Base-by-base conservation (phyloP, 2,329 filamentous ascomycete species). In the Colletotrichum sp. region DNA sequence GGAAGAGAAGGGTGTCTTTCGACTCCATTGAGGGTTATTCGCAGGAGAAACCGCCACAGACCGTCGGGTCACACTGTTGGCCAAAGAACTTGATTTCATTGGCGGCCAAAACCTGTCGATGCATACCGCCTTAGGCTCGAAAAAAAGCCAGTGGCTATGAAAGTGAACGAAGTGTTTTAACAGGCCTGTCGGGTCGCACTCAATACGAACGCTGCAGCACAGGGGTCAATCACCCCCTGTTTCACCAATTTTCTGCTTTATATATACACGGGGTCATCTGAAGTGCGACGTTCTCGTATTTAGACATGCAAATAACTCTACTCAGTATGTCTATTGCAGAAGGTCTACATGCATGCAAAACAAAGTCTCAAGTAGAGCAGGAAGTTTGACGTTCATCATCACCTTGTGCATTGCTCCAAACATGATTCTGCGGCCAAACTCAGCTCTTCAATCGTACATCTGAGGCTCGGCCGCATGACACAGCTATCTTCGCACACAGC, bases 221-320 rank as follows among this genome's bases (percentile, higher is more conserved):
- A 52, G 44, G 44, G 44, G 4, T 52, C n/a, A 52, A 52, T 52
- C 44, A 52, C 44, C 44, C 44, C 44, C 44, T 52, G 44, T 52
- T 52, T 52, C 44, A 52, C 44, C n/a, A 21, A 3, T 52, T 52
- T 52, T 52, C 44, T 52, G 44, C 44, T 21, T 52, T 52, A 52
- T 52, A 52, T 52, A 52, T 21, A 52, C n/a, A 52, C 44, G 44
- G 44, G 44, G 44, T 52, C 44, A 12, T 52, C 44, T 52, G n/a
- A 52, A 24, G n/a, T 52, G 44, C 44, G 44, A 52, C n/a, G n/a
- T 52, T 52, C 44, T 52, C 44, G n/a, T 52, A 52, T 52, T 52
- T 52, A 52, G 44, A 52, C 44, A 52, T 21, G 44, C n/a, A 52
- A 52, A 52, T 52, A 52, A 52, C 44, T 52, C 44, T 52, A 52